phyloP scores from a whole-genome alignment of 257 asterid genomes.

The Thymus quinquecostatus region DNA sequence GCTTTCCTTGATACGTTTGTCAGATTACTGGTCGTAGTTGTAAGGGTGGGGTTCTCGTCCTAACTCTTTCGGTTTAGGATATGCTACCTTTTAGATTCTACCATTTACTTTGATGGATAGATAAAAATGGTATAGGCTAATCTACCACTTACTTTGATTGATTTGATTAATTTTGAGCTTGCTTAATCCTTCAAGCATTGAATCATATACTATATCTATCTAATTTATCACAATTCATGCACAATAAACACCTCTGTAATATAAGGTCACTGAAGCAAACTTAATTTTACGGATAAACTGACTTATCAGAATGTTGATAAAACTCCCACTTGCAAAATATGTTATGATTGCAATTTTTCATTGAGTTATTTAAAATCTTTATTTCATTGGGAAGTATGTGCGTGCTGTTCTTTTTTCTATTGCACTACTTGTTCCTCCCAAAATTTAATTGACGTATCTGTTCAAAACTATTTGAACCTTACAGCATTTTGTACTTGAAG shows the following conservation, averaged over 20 bases:
- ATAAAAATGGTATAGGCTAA: no score
- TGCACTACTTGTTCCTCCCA: not conserved
- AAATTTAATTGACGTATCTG: not conserved
- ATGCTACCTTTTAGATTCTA: no score
- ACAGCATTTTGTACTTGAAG: conserved; percentile 80
- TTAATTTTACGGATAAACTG: not conserved
- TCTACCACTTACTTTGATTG: no score
- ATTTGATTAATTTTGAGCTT: no score
- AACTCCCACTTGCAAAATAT: not conserved
- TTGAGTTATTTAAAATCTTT: not conserved
- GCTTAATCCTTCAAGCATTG: no score
- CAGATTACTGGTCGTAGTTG: not conserved
- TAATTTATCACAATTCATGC: no score
- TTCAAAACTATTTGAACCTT: conserved; percentile 12
- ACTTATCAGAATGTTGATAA: not conserved
- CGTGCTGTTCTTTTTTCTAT: not conserved
- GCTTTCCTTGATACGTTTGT: not conserved
- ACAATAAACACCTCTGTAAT: no score
- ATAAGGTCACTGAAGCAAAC: not conserved
- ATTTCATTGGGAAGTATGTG: not conserved
- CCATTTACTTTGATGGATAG: no score
- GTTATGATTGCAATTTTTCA: not conserved
- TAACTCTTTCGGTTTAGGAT: not conserved
- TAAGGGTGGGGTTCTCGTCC: not conserved
- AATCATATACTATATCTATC: no score